Conservation (phyloP, 176 grass and related monocot genomes). For the Zea mays region DNA sequence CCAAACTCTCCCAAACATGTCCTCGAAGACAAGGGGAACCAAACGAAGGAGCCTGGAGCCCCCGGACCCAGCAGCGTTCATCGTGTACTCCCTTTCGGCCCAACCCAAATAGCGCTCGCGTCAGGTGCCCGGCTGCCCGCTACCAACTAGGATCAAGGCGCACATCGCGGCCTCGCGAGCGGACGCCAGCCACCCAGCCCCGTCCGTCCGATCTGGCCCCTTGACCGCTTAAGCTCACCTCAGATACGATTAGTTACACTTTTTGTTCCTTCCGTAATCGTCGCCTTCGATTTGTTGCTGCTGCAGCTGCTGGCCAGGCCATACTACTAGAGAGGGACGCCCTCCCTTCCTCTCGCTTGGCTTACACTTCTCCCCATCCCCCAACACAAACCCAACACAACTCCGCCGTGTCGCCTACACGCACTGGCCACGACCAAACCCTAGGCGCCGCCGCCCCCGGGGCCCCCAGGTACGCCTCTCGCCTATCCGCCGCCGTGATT, state of each 20-base stretch:
- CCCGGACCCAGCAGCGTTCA: no score
- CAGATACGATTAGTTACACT: neutral
- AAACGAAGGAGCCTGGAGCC: no score
- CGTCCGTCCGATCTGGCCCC: constrained; percentile 31
- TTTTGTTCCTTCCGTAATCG: constrained; percentile 20
- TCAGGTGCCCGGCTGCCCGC: no score
- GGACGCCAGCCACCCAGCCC: constrained; percentile 38
- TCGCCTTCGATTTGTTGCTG: constrained; percentile 25
- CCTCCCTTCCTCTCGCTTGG: constrained; percentile 24
- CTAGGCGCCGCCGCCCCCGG: constrained; percentile 60
- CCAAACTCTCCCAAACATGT: no score
- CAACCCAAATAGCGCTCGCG: no score
- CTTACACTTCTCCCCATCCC: constrained; percentile 39
- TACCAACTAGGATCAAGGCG: constrained; percentile 27
- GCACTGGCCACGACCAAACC: constrained; percentile 59
- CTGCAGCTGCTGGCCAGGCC: neutral
- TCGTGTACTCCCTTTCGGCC: neutral
- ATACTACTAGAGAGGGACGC: neutral
- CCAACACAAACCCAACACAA: constrained; percentile 45
- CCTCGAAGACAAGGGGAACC: no score
- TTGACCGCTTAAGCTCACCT: constrained; percentile 34
- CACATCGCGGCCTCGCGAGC: constrained; percentile 41
- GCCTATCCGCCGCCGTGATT: neutral
- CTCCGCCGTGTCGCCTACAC: constrained; percentile 21
- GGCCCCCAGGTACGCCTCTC: constrained; percentile 42